Evolutionary conservation across 1,284 basidiomycete species (phyloP).

Genomic region (Inonotus obliquus): DNA sequence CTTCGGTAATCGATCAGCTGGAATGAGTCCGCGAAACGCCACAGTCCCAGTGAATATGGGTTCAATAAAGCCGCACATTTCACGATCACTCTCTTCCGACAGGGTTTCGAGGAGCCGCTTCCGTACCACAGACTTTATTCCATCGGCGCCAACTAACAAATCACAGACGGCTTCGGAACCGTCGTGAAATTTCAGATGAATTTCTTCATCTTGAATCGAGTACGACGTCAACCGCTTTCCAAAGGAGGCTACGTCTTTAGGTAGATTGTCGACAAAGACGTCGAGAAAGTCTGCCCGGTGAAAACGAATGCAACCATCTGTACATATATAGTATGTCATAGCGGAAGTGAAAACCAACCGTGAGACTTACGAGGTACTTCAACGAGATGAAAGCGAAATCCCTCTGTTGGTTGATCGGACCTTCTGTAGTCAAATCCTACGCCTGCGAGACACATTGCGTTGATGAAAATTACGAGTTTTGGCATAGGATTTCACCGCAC

Average conservation of each 20-base stretch:
- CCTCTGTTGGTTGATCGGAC: slow-evolving; percentile 36
- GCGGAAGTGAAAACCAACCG: not conserved
- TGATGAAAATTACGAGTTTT: not conserved
- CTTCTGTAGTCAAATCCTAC: slow-evolving; percentile 41
- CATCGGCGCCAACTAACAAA: slow-evolving; percentile 47
- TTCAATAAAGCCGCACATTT: slow-evolving; percentile 25
- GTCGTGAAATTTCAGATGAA: slow-evolving; percentile 44
- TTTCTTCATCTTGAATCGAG: slow-evolving; percentile 21
- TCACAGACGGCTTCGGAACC: slow-evolving; percentile 43
- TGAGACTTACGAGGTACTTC: slow-evolving; percentile 35
- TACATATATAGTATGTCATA: not conserved
- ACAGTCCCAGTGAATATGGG: slow-evolving; percentile 34
- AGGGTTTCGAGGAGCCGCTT: slow-evolving; percentile 24
- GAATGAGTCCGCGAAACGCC: slow-evolving; percentile 34
- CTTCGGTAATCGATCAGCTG: slow-evolving; percentile 25
- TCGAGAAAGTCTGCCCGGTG: slow-evolving; percentile 44
- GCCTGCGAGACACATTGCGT: slow-evolving; percentile 23
- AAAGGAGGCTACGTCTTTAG: slow-evolving; percentile 37
- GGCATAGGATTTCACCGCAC: slow-evolving; percentile 22
- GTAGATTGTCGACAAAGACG: slow-evolving; percentile 40
- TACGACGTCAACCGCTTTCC: slow-evolving; percentile 47
- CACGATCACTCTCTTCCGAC: slow-evolving; percentile 8
- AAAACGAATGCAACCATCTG: slow-evolving; percentile 17
- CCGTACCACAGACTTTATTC: slow-evolving; percentile 41
- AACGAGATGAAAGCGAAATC: slow-evolving; percentile 35